Evolutionary conservation across 768 basidiomycete species (phyloP), one percentile per base, ranked within the genome.

Genomic region (Solioccasus polychromus): DNA sequence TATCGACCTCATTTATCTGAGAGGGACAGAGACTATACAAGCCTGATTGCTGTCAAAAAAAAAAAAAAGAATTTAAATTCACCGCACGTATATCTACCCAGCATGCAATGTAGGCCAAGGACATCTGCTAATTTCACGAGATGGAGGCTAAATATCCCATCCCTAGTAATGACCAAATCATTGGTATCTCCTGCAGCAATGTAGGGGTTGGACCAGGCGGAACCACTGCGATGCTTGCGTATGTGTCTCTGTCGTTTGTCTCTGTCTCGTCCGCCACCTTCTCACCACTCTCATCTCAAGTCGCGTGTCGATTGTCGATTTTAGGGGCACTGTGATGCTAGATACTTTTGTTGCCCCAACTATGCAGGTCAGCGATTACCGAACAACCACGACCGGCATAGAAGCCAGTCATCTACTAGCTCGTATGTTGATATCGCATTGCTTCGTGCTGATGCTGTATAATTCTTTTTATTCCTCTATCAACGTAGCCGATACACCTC

Each of bases 151-250:
- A 66, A 48, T 62, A 64, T 35, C 64, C 64, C 39, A 37, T 56
- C 57, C 64, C 64, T 46, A 58, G 57, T 45, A 66, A 53, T 39
- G 64, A 81, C 67, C 74, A 75, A 44, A 72, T 81, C 51, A 62
- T 85, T 34, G 75, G 81, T 7, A 62, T 89, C 34, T 78, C 84
- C 14, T 87, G 81, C 52, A 70, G 73, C 40, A 81, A 80, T 51
- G 83, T 89, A n/a, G 88, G 88, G 11, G 83, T 86, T 29, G 87
- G 87, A 23, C 82, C 85, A 15, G 87, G 88, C 3, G 88, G 88
- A 7, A 83, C 83, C 14, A 91, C 88, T 2, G 78, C 82, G 30
- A 85, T 91, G 82, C 71, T 91, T 28, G 88, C 87, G 88, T 89
- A 69, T 51, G 83, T 74, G 34, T 42, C 42, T 25, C 44, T 22